Conservation (phyloP, 148 eudicot species). For the Mesembryanthemum crystallinum region DNA sequence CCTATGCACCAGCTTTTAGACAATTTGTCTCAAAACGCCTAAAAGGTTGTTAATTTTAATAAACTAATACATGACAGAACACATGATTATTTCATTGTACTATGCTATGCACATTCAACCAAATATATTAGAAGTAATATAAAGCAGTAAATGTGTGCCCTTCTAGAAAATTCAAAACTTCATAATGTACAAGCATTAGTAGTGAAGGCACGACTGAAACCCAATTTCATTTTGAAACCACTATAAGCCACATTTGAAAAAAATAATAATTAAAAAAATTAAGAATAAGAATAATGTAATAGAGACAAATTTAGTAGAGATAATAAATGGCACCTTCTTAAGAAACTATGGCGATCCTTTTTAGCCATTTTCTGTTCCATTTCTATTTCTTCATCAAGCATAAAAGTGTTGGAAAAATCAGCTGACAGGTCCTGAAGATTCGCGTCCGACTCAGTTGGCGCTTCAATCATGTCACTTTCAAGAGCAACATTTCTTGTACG, state of each 20-base stretch:
- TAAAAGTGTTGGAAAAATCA: slow-evolving; percentile 69
- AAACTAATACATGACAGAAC: not conserved
- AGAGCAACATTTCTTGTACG: slow-evolving; percentile 22
- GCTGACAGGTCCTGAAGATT: slow-evolving; percentile 44
- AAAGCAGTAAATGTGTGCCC: not conserved
- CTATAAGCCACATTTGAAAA: not conserved
- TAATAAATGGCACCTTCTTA: slow-evolving; percentile 47
- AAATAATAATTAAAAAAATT: no score
- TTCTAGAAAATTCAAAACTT: not conserved
- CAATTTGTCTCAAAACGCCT: not conserved
- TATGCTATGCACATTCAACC: slow-evolving; percentile 6
- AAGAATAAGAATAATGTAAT: no score
- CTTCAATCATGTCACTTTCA: slow-evolving; percentile 22
- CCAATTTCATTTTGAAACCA: not conserved
- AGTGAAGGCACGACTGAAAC: not conserved
- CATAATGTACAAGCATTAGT: not conserved
- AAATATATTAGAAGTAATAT: not conserved
- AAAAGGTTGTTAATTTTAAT: not conserved
- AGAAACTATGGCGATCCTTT: slow-evolving; percentile 36
- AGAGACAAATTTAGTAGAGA: slow-evolving; percentile 3
- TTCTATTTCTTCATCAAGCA: slow-evolving; percentile 96
- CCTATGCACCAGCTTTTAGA: not conserved
- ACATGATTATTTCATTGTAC: not conserved
- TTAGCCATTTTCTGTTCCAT: slow-evolving; percentile 44
- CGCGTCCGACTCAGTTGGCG: slow-evolving; percentile 30